A percentile compares a stretch with the other conserved stretches of the same genome.
These are phyloP conservation scores for Nigrograna mackinnonii DNA, from an alignment of 2,329 filamentous ascomycete genomes.

Conservation along the genomic window DNA sequence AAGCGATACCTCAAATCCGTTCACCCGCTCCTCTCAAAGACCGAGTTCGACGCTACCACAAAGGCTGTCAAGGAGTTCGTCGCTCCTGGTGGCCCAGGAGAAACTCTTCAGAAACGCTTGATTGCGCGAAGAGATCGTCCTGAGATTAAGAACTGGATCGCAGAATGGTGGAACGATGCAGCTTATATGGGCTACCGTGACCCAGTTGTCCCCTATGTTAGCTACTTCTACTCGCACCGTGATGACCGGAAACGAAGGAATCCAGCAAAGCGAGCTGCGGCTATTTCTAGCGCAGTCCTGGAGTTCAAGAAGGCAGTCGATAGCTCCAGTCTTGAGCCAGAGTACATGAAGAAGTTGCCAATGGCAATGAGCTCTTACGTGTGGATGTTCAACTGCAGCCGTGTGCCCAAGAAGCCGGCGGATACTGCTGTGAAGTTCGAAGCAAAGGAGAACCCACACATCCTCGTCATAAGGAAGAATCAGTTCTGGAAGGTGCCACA, in stretches of 20 bases:
- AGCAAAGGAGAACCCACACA: constrained; percentile 77
- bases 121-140: constrained; percentile 78
- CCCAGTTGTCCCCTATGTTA: constrained; percentile 95
- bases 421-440: constrained; percentile 86
- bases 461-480: constrained; percentile 91
- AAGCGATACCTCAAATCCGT: constrained; percentile 80
- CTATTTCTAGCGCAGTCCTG: constrained; percentile 80
- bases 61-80: constrained; percentile 88
- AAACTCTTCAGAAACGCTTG: constrained; percentile 85
- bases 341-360: constrained; percentile 97
- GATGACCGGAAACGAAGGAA: constrained; percentile 88
- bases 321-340: constrained; percentile 79
- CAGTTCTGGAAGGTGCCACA: constrained; percentile 93
- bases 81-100: constrained; percentile 80
- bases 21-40: constrained; percentile 70
- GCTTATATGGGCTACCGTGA: constrained; percentile 94
- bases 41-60: constrained; percentile 73
- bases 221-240: constrained; percentile 98
- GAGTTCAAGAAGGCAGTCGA: constrained; percentile 97
- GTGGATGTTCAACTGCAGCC: constrained; percentile 97
- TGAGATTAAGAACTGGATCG: constrained; percentile 88
- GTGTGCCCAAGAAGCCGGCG: constrained; percentile 78
- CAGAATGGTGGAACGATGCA: constrained; percentile 97
- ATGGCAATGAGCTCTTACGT: constrained; percentile 99
- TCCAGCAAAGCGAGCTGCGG: constrained; percentile 89